These are phyloP conservation scores for Ustilago cynodontis DNA, from an alignment of 1,284 basidiomycete genomes.

Conservation along the genomic window DNA sequence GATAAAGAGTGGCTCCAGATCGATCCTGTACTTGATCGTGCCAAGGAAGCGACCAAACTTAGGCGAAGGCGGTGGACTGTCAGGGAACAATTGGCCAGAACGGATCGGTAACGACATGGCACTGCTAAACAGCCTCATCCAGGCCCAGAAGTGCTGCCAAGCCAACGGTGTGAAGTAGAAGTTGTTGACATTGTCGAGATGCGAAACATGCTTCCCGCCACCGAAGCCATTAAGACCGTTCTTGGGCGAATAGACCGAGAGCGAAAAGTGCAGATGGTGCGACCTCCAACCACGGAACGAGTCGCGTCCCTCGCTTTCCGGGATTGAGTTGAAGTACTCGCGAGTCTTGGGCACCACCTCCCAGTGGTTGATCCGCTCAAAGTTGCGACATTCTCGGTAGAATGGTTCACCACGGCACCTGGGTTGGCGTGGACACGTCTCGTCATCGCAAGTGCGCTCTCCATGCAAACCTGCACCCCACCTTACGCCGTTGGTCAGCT, in stretches of 20 bases:
- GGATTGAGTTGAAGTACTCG: slow-evolving; percentile 70
- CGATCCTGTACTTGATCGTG: slow-evolving; percentile 91
- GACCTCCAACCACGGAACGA: slow-evolving; percentile 91
- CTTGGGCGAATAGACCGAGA: slow-evolving; percentile 80
- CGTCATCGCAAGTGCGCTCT: slow-evolving; percentile 85
- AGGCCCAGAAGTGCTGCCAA: slow-evolving; percentile 91
- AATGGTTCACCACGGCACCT: slow-evolving; percentile 77
- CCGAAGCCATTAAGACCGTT: slow-evolving; percentile 61
- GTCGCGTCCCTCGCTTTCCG: slow-evolving; percentile 73
- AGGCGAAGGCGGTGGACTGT: slow-evolving; percentile 79
- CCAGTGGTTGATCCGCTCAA: slow-evolving; percentile 86
- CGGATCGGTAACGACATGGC: slow-evolving; percentile 86
- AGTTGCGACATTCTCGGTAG: slow-evolving; percentile 83
- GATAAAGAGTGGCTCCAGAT: slow-evolving; percentile 82
- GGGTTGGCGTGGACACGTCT: slow-evolving; percentile 73
- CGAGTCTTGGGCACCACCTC: slow-evolving; percentile 78
- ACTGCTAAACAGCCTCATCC: slow-evolving; percentile 88
- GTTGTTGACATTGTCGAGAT: slow-evolving; percentile 74
- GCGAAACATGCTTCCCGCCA: slow-evolving; percentile 18
- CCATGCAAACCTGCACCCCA: slow-evolving; percentile 88
- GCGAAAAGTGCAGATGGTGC: slow-evolving; percentile 91
- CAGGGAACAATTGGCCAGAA: slow-evolving; percentile 84
- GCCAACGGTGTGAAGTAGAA: slow-evolving; percentile 88
- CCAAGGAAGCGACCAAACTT: slow-evolving; percentile 90
- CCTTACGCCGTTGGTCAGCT: slow-evolving; percentile 86